Evolutionary conservation across 169 alveolate genomes (phyloP).

Genomic region (Babesia bovis): DNA sequence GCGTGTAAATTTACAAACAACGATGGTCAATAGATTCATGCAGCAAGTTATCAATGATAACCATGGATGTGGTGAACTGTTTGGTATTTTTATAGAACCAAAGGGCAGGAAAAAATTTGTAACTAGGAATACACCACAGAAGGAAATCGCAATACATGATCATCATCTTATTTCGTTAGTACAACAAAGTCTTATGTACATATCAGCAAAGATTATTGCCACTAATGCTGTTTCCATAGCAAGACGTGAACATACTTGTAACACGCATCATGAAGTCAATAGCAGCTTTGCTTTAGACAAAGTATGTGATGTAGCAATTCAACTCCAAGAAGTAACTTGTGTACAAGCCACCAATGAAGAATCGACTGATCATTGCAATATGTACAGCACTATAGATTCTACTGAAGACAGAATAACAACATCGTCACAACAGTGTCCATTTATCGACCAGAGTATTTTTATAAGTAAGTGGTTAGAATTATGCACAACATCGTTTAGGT

Average conservation of each 20-base stretch:
- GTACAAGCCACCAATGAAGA: too few species aligned
- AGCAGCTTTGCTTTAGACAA: too few species aligned
- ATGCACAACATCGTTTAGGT: too few species aligned
- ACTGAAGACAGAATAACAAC: too few species aligned
- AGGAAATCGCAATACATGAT: background rate
- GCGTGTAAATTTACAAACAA: background rate
- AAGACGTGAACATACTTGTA: background rate
- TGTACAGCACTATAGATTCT: too few species aligned
- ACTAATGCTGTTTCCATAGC: background rate
- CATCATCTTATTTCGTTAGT: background rate
- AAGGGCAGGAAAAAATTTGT: background rate
- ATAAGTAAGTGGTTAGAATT: too few species aligned
- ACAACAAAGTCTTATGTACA: background rate
- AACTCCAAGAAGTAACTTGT: too few species aligned
- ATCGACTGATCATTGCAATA: too few species aligned
- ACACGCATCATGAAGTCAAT: background rate
- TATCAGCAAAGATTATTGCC: conserved; percentile 10
- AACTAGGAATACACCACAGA: background rate
- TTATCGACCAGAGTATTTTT: too few species aligned
- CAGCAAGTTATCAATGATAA: background rate
- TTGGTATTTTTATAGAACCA: conserved; percentile 1
- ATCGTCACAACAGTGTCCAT: too few species aligned
- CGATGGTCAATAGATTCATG: background rate
- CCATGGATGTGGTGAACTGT: conserved; percentile 2
- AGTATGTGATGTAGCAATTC: too few species aligned